phyloP scores from a whole-genome alignment of 2,329 filamentous ascomycete species.

The Aschersonia sp. region DNA sequence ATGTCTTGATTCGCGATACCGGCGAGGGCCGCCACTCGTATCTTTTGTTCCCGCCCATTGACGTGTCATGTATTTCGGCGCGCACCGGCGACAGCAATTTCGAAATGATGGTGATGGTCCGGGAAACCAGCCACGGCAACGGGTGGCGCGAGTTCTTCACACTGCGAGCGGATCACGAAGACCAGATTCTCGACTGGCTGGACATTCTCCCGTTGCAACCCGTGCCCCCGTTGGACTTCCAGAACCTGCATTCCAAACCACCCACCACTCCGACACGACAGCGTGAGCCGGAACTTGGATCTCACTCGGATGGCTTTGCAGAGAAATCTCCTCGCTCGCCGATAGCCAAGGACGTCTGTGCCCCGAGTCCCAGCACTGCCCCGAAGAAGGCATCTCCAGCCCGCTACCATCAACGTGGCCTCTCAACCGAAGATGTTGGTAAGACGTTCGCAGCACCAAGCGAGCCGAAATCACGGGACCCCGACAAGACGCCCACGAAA shows the following conservation, averaged over 20 bases:
- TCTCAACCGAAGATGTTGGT: background rate
- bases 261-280: slow-evolving; percentile 14
- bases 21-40: slow-evolving; percentile 58
- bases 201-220: slow-evolving; percentile 51
- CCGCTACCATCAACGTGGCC: slow-evolving; percentile 12
- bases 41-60: slow-evolving; percentile 85
- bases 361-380: background rate
- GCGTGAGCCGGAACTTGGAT: slow-evolving; percentile 11
- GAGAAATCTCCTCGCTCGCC: slow-evolving; percentile 10
- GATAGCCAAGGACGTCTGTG: slow-evolving; percentile 5
- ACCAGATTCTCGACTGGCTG: slow-evolving; percentile 74
- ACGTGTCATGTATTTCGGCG: slow-evolving; percentile 59
- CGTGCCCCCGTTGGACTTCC: slow-evolving; percentile 26
- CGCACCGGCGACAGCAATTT: slow-evolving; percentile 55
- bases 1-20: slow-evolving; percentile 87
- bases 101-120: slow-evolving; percentile 77
- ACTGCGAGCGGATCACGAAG: slow-evolving; percentile 61
- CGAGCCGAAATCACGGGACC: background rate
- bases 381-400: slow-evolving; percentile 10
- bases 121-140: slow-evolving; percentile 47
- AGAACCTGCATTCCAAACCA: slow-evolving; percentile 5
- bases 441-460: background rate
- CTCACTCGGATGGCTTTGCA: slow-evolving; percentile 8
- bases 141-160: slow-evolving; percentile 78
- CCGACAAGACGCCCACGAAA: slow-evolving; percentile 7